Evolutionary conservation across 75 land plant genomes (phyloP), one percentile per base, ranked within the genome.

Genomic region (Isoetes taiwanensis): DNA sequence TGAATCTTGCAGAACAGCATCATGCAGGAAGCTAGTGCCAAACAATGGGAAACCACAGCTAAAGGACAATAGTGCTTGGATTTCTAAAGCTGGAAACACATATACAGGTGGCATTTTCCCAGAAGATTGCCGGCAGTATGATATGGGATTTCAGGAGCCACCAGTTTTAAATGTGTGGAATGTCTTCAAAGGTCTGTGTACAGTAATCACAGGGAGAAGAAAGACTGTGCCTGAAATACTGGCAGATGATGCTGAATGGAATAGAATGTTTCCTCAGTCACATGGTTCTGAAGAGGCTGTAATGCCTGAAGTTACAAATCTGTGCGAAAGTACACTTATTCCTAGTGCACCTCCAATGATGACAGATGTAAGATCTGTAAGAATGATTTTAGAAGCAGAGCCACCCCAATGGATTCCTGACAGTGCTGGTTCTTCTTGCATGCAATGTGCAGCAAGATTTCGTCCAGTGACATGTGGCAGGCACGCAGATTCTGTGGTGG

Each of bases 401-500:
- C 99, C 99, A 17, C 78, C 87, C 27, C 75, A 64, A 65, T 89
- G 96, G 99, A 56, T 94, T 58, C 70, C 99, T 39, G 96, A 89
- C 52, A 94, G 99, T 65, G 48, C 80, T 54, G 76, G 96, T 29
- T 72, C 72, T 59, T 63, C 84, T 19, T 94, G 99, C 69, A 94
- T 94, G 99, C 69, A 85, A 2, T 94, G 99, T 71, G 65, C 57
- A 37, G 71, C 78, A 24, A 68, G 68, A 4, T 89, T 94, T 60
- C 86, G 94, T 60, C 99, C 99, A 6, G 75, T 94, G 29, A 80
- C 83, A 64, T 80, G 90, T 70, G 73, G 87, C 1, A 67, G 99
- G 34, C 99, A 94, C 89, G 99, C 61, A 75, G 96, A n/a, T 94
- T 82, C 46, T 94, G 96, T 77, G 99, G 99, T 46, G 82, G 86